These are phyloP conservation scores for Starmerella kuoi DNA, from an alignment of 805 yeast species.

Conservation along the genomic window DNA sequence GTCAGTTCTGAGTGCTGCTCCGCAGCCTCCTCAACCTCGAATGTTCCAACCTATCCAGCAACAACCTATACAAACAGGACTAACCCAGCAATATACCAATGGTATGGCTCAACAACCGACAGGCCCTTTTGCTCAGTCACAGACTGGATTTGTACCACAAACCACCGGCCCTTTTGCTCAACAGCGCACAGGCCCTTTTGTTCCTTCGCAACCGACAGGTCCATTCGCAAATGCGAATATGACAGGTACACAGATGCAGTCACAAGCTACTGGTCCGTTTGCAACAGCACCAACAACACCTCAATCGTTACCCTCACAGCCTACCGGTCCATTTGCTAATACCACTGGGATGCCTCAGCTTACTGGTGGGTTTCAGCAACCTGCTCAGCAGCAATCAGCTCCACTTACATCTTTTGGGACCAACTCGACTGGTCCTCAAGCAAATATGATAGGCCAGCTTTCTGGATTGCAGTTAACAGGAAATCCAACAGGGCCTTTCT, in stretches of 20 bases:
- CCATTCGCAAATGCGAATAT: conserved; percentile 4
- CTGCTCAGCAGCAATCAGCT: no score
- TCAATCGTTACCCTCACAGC: conserved; percentile 6
- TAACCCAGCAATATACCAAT: neutral
- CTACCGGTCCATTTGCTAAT: conserved; percentile 18
- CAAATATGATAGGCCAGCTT: neutral
- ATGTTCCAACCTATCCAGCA: conserved; percentile 26
- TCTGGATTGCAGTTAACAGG: neutral
- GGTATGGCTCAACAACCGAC: neutral
- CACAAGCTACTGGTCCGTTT: conserved; percentile 6
- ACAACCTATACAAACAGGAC: conserved; percentile 18
- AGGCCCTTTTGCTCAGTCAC: conserved; percentile 3
- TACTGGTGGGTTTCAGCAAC: neutral
- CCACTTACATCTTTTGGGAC: conserved; percentile 2
- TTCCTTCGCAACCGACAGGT: neutral
- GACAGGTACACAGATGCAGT: conserved; percentile 4
- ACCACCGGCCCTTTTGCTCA: conserved; percentile 9
- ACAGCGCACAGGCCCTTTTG: conserved; percentile 18
- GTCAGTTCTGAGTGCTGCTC: conserved; percentile 16
- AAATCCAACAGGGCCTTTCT: no score
- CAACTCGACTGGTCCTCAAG: neutral
- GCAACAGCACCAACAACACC: conserved; percentile 6
- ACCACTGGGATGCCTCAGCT: neutral
- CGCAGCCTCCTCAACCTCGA: conserved; percentile 30
- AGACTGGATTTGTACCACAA: conserved; percentile 3